Evolutionary conservation across 768 basidiomycete genomes (phyloP).

Genomic region (Pulveroboletus sp.): DNA sequence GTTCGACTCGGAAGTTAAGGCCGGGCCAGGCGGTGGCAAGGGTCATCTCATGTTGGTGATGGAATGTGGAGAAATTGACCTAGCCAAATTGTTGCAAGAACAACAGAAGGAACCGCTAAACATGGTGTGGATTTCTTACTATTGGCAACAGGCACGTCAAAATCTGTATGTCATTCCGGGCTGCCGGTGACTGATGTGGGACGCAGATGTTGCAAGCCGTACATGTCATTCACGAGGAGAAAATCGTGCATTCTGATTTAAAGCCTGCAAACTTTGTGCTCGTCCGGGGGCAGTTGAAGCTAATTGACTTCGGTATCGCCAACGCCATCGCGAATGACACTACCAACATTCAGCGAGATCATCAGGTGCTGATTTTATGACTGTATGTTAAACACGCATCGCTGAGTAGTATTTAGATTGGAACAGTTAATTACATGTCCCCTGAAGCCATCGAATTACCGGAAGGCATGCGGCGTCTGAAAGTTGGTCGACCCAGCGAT

Average conservation of each 20-base stretch:
- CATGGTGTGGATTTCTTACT: slow-evolving; percentile 92
- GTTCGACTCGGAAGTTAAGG: slow-evolving; percentile 84
- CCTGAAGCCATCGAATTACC: slow-evolving; percentile 92
- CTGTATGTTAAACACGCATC: not conserved
- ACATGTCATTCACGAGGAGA: slow-evolving; percentile 97
- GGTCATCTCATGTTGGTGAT: slow-evolving; percentile 82
- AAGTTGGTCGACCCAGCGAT: slow-evolving; percentile 93
- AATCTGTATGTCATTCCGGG: not conserved
- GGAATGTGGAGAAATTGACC: slow-evolving; percentile 95
- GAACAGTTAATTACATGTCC: slow-evolving; percentile 98
- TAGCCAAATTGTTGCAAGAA: slow-evolving; percentile 78
- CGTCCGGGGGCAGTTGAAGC: slow-evolving; percentile 89
- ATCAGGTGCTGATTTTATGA: slow-evolving; percentile 56
- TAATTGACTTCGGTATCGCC: slow-evolving; percentile 99
- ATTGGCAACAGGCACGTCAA: slow-evolving; percentile 86
- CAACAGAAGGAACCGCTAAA: slow-evolving; percentile 81
- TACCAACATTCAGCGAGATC: slow-evolving; percentile 95
- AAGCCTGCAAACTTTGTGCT: slow-evolving; percentile 99
- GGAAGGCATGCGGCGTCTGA: slow-evolving; percentile 82
- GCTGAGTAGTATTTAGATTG: slow-evolving; percentile 53
- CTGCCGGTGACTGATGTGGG: not conserved
- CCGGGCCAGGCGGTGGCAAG: slow-evolving; percentile 58
- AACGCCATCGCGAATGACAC: slow-evolving; percentile 99
- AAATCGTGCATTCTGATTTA: slow-evolving; percentile 97
- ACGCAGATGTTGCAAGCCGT: slow-evolving; percentile 94